These are phyloP conservation scores for Verruconis gallopava DNA, from an alignment of 2,329 filamentous ascomycete genomes.

Conservation along the genomic window DNA sequence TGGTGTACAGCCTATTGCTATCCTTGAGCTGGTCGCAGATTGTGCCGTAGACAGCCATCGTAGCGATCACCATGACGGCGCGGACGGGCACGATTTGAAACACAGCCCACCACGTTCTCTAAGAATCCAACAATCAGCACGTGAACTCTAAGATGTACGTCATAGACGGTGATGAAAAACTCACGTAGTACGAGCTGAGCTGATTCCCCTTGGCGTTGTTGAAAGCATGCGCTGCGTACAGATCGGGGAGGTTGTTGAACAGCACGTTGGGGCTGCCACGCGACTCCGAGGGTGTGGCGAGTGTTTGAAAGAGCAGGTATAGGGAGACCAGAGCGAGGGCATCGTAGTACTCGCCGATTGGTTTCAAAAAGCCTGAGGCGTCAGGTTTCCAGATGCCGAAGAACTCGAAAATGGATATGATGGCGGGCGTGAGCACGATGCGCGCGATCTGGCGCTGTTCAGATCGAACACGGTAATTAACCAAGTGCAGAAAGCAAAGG, in stretches of 20 bases:
- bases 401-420: neutral
- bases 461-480: neutral
- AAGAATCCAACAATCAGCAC: no score
- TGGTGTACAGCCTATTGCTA: neutral
- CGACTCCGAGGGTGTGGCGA: neutral
- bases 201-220: neutral
- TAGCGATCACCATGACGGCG: neutral
- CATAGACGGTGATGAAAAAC: no score
- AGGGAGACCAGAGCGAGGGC: neutral
- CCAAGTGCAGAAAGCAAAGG: neutral
- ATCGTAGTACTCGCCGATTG: neutral
- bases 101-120: neutral
- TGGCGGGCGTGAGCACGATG: neutral
- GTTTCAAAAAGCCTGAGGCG: neutral
- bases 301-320: neutral
- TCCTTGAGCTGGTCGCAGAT: neutral
- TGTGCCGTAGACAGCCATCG: neutral
- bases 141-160: no score
- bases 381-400: neutral
- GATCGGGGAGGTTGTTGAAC: neutral
- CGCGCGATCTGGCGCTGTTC: neutral
- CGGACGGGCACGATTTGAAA: neutral
- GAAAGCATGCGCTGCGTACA: neutral
- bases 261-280: neutral
- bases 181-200: neutral